Evolutionary conservation across 805 yeast genomes (phyloP).

Genomic region (Candida succiphila): DNA sequence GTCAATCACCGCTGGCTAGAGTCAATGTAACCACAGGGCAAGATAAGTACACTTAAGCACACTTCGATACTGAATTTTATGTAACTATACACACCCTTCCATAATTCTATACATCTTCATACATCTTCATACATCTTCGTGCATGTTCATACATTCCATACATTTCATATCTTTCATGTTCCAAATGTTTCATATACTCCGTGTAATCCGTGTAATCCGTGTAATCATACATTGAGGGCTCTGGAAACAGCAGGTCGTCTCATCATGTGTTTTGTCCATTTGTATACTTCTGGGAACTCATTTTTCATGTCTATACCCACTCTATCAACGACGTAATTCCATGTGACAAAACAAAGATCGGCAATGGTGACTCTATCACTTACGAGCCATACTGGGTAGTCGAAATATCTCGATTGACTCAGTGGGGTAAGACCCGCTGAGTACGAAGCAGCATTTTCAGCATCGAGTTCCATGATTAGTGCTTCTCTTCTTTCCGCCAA

Average conservation of each 20-base stretch:
- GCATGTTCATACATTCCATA: too few relatives aligned
- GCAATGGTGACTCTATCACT: conserved; percentile 81
- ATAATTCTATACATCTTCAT: too few relatives aligned
- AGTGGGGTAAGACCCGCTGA: conserved; percentile 83
- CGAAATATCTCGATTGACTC: conserved; percentile 77
- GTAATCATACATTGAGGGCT: conserved; percentile 49
- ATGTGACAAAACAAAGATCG: conserved; percentile 86
- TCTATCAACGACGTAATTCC: conserved; percentile 93
- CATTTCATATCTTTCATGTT: too few relatives aligned
- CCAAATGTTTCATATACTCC: too few relatives aligned
- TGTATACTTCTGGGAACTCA: conserved; percentile 91
- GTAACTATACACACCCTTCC: too few relatives aligned
- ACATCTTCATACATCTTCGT: too few relatives aligned
- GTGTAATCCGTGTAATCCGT: too few relatives aligned
- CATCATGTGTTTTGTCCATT: conserved; percentile 95
- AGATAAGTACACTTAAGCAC: too few relatives aligned
- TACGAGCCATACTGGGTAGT: conserved; percentile 91
- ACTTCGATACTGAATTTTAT: too few relatives aligned
- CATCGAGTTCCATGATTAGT: conserved; percentile 77
- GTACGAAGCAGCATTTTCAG: conserved; percentile 80
- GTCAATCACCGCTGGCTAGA: too few relatives aligned
- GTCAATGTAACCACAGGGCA: too few relatives aligned
- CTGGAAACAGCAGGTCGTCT: conserved; percentile 84
- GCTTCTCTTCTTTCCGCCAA: conserved; percentile 89
- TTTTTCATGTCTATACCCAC: conserved; percentile 80